A percentile compares a stretch with the other conserved stretches of the same genome.
Conservation (phyloP, 306 rosid genomes). For the Gleditsia sinensis region DNA sequence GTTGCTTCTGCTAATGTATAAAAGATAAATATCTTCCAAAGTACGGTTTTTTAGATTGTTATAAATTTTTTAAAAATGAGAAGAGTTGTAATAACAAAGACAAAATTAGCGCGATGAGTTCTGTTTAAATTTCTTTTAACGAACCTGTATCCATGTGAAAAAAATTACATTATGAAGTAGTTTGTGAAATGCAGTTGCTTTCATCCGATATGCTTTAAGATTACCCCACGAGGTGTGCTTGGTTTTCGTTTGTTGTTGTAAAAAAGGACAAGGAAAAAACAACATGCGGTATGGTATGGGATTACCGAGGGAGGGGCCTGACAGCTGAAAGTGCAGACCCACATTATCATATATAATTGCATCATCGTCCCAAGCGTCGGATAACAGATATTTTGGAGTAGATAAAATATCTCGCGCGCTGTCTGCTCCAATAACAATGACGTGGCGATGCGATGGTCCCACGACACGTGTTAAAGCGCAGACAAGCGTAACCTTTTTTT, state of each 20-base stretch:
- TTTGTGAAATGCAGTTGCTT: neutral
- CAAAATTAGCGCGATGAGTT: too few relatives aligned
- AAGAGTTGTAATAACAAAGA: too few relatives aligned
- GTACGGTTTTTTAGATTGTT: neutral
- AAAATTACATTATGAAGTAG: neutral
- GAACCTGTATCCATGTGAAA: too few relatives aligned
- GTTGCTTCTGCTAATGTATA: neutral
- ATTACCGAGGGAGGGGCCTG: neutral
- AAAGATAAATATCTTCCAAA: neutral
- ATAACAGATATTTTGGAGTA: conserved; percentile 58
- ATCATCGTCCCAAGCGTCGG: neutral
- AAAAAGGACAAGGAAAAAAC: neutral
- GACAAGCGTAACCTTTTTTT: conserved; percentile 52
- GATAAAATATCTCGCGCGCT: conserved; percentile 55
- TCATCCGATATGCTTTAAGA: neutral
- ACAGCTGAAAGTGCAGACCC: neutral
- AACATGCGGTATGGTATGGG: too few relatives aligned
- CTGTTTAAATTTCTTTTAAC: too few relatives aligned
- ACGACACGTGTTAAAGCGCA: conserved; percentile 80
- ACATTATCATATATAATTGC: neutral
- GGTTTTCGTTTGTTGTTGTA: too few relatives aligned
- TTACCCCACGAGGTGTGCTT: too few relatives aligned
- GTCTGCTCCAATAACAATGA: conserved; percentile 33
- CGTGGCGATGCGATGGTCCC: conserved; percentile 60
- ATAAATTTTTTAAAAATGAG: too few relatives aligned